Evolutionary conservation across 768 basidiomycete species (phyloP), one percentile per base, ranked within the genome.

Genomic region (Boletales sp.): DNA sequence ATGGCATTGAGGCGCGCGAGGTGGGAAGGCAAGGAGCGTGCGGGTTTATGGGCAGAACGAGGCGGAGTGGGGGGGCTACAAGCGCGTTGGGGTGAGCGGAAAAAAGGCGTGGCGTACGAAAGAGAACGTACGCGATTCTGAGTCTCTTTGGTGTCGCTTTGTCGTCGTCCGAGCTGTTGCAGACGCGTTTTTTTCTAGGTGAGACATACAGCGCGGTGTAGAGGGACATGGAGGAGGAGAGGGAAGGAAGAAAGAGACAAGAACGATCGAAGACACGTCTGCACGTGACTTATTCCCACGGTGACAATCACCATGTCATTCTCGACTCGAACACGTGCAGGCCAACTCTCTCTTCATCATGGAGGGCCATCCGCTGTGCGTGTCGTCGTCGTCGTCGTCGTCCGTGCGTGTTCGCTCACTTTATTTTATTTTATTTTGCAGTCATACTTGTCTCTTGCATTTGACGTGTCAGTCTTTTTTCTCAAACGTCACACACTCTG

Each of bases 101-200:
- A 40, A 39, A 39, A 3, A 52, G 1, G 37, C 47, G 51, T 43
- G 17, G 15, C 29, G 52, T 40, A 21, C 21, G 21, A 21, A 21
- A 21, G 19, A 34, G 58, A 4, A 38, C 48, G 30, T 67, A 85
- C 82, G 70, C 73, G 51, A 69, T 72, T 62, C 87, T 74, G 45
- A 82, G 73, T 65, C 80, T 81, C 71, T 90, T 91, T 45, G 88
- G 87, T 0, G 86, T 70, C 10, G 61, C 66, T 36, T 81, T 79
- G 57, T 82, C 82, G 53, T 78, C 73, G 49, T 72, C 73, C 21
- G 76, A 65, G 36, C 73, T 73, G 19, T 76, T 64, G 32, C 75
- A 71, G 47, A 69, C 69, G 48, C 88, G 81, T 67, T 84, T 64
- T 77, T n/a, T 27, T 21, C 21, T 9, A 0, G 85, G 86, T 32